Evolutionary conservation across 179 eudicot genomes (phyloP), one percentile per base, ranked within the genome.

Genomic region (Corrigiola litoralis): DNA sequence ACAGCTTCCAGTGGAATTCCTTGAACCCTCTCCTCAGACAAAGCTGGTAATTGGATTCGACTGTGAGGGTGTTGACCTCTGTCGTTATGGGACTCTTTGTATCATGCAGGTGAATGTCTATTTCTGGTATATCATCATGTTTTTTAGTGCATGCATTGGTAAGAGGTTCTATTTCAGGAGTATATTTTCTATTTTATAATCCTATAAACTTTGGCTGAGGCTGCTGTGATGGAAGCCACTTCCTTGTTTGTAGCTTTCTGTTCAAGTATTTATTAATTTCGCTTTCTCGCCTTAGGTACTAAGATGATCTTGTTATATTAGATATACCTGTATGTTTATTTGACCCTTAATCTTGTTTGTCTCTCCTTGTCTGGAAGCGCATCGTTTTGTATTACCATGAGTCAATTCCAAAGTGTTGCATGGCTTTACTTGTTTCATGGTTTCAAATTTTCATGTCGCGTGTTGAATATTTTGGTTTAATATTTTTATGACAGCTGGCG

Each of bases 51-150:
- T 89, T 75, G 96, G 98, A 36, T 87, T 89, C 67, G 98, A 92
- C 58, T 92, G 96, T 75, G 98, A 92, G 75, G 98, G 96, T 69
- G 98, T 85, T 71, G 92, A 92, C 70, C 96, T 92, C 20, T 84
- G 98, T 79, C 87, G 95, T 46, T 24, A 79, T 60, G 96, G 98
- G 65, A 74, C 85, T 68, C 95, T 92, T 61, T 92, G 98, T 72
- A 82, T 92, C 44, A 92, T 92, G 87, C 98, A 92, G 98, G 96
- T 87, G 52, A 52, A 48, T 40, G 21, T 47, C 28, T 59, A n/a
- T 45, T 71, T 41, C 16, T 60, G 14, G 16, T 20, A 29, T 27
- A 25, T 45, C 12, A 34, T 46, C 16, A 23, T 63, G 45, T 42
- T 31, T 33, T 45, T 44, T 60, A 32, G 47, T 60, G 37, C 38